Evolutionary conservation across 768 basidiomycete species (phyloP).

Genomic region (Hemileccinum rubropunctum): DNA sequence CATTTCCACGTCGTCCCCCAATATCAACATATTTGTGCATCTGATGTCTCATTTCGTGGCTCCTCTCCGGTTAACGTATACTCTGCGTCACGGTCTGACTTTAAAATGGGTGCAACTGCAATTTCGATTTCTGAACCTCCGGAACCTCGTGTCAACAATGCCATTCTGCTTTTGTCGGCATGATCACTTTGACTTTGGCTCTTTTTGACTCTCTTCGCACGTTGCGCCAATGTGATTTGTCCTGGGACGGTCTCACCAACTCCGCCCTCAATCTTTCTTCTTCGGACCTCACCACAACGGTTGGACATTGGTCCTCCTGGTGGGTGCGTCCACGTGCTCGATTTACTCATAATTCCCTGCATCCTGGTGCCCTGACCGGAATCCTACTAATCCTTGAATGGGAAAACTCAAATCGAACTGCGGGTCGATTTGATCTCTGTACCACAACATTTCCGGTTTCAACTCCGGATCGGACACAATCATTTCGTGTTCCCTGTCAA

Average conservation of each 20-base stretch:
- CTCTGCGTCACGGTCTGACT: constrained; percentile 4
- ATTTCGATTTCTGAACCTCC: constrained; percentile 24
- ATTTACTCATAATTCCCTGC: constrained; percentile 5
- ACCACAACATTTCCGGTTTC: constrained; percentile 7
- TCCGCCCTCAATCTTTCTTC: constrained; percentile 1
- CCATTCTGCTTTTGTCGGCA: constrained; percentile 3
- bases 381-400: constrained; percentile 11
- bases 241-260: neutral
- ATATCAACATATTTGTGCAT: constrained; percentile 8
- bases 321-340: neutral
- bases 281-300: constrained; percentile 15
- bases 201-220: constrained; percentile 1
- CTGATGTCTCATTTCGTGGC: constrained; percentile 12
- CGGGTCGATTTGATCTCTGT: constrained; percentile 4
- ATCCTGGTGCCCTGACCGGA: constrained; percentile 3
- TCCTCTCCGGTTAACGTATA: neutral
- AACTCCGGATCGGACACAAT: neutral
- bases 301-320: constrained; percentile 5
- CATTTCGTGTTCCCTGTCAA: constrained; percentile 4
- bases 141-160: constrained; percentile 24
- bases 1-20: constrained; percentile 14
- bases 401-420: constrained; percentile 7
- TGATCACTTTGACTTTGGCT: neutral
- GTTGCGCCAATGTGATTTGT: neutral
- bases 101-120: constrained; percentile 19